phyloP scores from a whole-genome alignment of 176 grass and related monocot genomes.

The Carex myosuroides region DNA sequence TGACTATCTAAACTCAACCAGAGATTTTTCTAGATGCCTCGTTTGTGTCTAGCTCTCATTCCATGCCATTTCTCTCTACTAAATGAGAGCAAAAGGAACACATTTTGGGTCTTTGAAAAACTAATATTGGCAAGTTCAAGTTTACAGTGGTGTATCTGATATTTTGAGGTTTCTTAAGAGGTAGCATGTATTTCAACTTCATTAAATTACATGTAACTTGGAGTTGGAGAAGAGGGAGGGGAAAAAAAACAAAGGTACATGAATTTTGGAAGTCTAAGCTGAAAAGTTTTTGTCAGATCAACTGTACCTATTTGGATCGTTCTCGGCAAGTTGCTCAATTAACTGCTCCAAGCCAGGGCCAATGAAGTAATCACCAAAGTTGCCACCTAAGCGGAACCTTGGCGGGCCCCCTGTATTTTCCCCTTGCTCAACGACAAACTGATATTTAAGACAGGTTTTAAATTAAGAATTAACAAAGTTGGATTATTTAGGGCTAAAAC shows the following conservation, averaged over 20 bases:
- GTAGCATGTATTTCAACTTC: not conserved
- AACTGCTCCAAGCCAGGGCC: constrained; percentile 87
- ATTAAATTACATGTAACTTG: not conserved
- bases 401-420: constrained; percentile 20
- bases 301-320: constrained; percentile 68
- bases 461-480: not conserved
- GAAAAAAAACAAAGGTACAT: not conserved
- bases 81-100: not conserved
- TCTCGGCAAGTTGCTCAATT: constrained; percentile 91
- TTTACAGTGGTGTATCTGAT: not conserved
- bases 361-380: constrained; percentile 84
- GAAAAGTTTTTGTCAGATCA: not conserved
- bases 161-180: not conserved
- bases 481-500: not conserved
- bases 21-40: not conserved
- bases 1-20: not conserved
- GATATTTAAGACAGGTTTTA: not conserved
- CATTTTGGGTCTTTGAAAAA: not conserved
- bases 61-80: not conserved
- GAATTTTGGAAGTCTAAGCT: not conserved
- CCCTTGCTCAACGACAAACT: constrained; percentile 53
- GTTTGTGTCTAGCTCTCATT: not conserved
- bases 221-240: not conserved
- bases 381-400: constrained; percentile 40
- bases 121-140: not conserved